phyloP scores from a whole-genome alignment of 2,329 filamentous ascomycete species.

The Fusarium xylarioides region DNA sequence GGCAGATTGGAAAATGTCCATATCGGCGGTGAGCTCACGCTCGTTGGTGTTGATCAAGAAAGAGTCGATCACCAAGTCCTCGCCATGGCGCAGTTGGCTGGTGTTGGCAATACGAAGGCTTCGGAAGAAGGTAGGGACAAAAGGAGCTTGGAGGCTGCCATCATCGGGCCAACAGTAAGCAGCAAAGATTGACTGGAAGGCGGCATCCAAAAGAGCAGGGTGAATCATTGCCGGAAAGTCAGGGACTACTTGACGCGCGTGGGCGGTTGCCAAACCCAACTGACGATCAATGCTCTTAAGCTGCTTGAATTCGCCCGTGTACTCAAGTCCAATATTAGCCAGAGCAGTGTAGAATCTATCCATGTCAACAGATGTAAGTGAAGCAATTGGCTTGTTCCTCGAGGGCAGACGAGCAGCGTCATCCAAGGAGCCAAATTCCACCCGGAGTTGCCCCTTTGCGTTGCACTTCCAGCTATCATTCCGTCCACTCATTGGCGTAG shows the following conservation, averaged over 20 bases:
- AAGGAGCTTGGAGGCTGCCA: constrained; percentile 45
- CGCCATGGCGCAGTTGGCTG: background rate
- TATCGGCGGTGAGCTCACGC: background rate
- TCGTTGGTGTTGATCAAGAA: background rate
- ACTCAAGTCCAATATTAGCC: background rate
- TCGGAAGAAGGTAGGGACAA: constrained; percentile 32
- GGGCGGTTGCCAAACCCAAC: background rate
- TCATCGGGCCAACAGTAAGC: constrained; percentile 48
- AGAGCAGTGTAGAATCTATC: background rate
- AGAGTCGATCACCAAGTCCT: background rate
- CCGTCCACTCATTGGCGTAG: background rate
- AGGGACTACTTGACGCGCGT: background rate
- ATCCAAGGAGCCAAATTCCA: background rate
- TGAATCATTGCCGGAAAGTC: constrained; percentile 38
- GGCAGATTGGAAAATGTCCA: background rate
- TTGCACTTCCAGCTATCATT: background rate
- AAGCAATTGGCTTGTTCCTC: background rate
- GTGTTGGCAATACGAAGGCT: constrained; percentile 9
- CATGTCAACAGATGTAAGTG: background rate
- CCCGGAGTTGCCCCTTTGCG: background rate
- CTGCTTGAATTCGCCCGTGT: background rate
- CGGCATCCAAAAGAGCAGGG: constrained; percentile 47
- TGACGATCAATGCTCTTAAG: constrained; percentile 24
- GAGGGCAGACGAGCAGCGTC: background rate
- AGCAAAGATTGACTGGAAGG: constrained; percentile 48